Conservation (phyloP, 2,329 filamentous ascomycete genomes). For the Trichophyton equinum region DNA sequence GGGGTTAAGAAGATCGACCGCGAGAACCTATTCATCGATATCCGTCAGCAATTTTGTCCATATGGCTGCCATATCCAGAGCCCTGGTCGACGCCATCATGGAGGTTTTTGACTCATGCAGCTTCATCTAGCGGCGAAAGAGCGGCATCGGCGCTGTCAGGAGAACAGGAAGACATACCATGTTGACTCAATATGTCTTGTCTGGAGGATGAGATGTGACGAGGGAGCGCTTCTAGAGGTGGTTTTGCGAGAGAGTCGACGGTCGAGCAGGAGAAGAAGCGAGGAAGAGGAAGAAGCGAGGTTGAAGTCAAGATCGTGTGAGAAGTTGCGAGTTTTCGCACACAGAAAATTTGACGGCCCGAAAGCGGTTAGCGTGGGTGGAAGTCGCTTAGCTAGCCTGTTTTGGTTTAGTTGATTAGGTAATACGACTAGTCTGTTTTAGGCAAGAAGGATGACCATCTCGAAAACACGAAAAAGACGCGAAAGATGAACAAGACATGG, state of each 20-base stretch:
- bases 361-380: neutral
- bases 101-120: neutral
- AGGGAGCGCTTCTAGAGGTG: constrained; percentile 30
- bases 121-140: neutral
- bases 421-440: neutral
- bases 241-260: constrained; percentile 14
- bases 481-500: neutral
- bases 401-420: neutral
- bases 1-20: constrained; percentile 99
- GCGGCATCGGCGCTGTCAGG: neutral
- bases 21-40: constrained; percentile 67
- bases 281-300: constrained; percentile 22
- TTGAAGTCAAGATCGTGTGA: constrained; percentile 2
- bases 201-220: constrained; percentile 10
- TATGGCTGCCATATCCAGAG: neutral
- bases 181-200: constrained; percentile 27
- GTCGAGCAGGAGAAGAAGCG: constrained; percentile 21
- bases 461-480: neutral
- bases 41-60: constrained; percentile 6
- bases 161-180: constrained; percentile 22
- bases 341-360: neutral
- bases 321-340: neutral
- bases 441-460: neutral
- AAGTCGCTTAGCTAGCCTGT: neutral
- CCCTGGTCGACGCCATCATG: neutral